phyloP scores from a whole-genome alignment of 495 filamentous ascomycete genomes.

The Aspergillus steynii region DNA sequence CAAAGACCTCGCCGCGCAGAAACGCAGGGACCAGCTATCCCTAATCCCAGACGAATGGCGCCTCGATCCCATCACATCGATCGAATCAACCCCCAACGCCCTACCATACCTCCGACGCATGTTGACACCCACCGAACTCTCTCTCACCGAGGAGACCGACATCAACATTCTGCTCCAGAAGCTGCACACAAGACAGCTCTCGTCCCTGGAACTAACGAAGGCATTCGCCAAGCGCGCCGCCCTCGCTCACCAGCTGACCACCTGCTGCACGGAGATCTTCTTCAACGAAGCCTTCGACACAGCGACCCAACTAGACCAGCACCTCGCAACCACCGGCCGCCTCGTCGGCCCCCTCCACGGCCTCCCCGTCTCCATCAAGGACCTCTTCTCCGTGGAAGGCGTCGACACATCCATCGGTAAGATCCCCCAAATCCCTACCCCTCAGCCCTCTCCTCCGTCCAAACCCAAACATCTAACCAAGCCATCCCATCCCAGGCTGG shows the following conservation, averaged over 20 bases:
- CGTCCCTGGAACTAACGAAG: conserved; percentile 46
- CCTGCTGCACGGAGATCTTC: conserved; percentile 68
- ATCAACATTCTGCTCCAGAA: conserved; percentile 41
- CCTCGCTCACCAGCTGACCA: conserved; percentile 56
- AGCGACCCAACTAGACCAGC: conserved; percentile 44
- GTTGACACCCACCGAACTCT: conserved; percentile 47
- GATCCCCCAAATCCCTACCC: conserved; percentile 5
- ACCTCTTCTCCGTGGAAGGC: conserved; percentile 60
- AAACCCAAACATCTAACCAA: not conserved
- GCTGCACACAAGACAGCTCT: conserved; percentile 46
- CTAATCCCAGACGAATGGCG: conserved; percentile 38
- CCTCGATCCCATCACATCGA: conserved; percentile 16
- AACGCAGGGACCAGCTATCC: conserved; percentile 30
- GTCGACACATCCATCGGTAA: conserved; percentile 49
- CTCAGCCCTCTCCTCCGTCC: not conserved
- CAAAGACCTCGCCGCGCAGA: conserved; percentile 5
- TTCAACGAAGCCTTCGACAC: conserved; percentile 47
- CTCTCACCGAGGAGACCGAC: conserved; percentile 51
- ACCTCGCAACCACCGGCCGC: conserved; percentile 38
- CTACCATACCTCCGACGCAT: conserved; percentile 29
- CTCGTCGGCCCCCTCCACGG: conserved; percentile 65
- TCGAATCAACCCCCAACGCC: conserved; percentile 9
- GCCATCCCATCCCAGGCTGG: conserved; percentile 26
- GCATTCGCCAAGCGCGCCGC: conserved; percentile 62
- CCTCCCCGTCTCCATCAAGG: conserved; percentile 68